Conservation (phyloP, 1,284 basidiomycete genomes). For the Ustilago esculenta region DNA sequence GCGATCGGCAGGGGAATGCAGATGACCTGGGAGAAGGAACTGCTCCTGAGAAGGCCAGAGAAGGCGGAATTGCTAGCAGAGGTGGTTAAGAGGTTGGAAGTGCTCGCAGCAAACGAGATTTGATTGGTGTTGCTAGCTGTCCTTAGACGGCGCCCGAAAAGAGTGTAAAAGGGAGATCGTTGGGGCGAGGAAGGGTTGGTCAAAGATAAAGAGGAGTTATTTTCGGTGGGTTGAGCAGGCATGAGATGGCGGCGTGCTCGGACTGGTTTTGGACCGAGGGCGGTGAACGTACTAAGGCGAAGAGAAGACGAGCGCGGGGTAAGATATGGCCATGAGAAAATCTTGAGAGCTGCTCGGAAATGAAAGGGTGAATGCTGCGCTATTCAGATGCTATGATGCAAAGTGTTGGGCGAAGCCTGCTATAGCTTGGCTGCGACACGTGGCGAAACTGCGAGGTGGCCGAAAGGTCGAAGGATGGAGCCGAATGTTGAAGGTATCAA, state of each 20-base stretch:
- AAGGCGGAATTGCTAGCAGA: slow-evolving; percentile 10
- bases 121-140: slow-evolving; percentile 21
- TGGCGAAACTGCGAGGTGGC: too few relatives aligned
- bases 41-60: slow-evolving; percentile 29
- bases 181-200: slow-evolving; percentile 9
- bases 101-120: slow-evolving; percentile 34
- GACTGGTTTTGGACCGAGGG: too few relatives aligned
- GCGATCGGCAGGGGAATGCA: slow-evolving; percentile 6
- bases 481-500: too few relatives aligned
- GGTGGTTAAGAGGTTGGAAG: slow-evolving; percentile 29
- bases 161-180: slow-evolving; percentile 16
- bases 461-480: too few relatives aligned
- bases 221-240: slow-evolving; percentile 15
- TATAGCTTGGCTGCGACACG: too few relatives aligned
- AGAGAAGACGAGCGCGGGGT: background rate
- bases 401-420: too few relatives aligned
- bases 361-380: too few relatives aligned
- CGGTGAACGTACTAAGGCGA: background rate
- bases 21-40: slow-evolving; percentile 33
- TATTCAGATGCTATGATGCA: too few relatives aligned
- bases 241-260: slow-evolving; percentile 2
- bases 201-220: slow-evolving; percentile 4
- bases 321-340: background rate
- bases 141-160: slow-evolving; percentile 26
- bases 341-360: too few relatives aligned